phyloP scores from a whole-genome alignment of 73 alveolate genomes.

The Tetrahymena malaccensis region DNA sequence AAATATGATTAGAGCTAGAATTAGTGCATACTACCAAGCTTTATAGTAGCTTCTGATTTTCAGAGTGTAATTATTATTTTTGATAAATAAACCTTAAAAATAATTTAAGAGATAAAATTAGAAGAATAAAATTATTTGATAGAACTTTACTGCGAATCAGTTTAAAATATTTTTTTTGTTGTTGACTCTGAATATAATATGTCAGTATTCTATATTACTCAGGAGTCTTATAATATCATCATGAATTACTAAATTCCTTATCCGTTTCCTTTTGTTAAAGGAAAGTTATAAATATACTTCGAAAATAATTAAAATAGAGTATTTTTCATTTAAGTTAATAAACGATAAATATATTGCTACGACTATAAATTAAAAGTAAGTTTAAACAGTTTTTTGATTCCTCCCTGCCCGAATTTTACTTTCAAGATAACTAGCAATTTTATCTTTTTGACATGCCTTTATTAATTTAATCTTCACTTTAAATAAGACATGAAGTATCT shows the following conservation, averaged over 20 bases:
- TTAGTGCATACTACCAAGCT: neutral
- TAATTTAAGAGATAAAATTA: neutral
- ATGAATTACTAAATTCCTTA: neutral
- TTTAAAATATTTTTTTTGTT: neutral
- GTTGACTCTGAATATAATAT: neutral
- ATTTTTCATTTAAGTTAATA: neutral
- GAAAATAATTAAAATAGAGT: neutral
- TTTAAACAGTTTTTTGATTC: neutral
- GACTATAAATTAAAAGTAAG: neutral
- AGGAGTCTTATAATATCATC: neutral
- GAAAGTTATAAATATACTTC: neutral
- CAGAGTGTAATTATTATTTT: neutral
- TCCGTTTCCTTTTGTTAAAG: neutral
- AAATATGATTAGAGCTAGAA: neutral
- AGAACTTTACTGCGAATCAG: neutral
- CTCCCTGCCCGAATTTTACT: neutral
- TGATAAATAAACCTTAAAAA: neutral
- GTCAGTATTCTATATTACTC: neutral
- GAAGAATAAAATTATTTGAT: neutral
- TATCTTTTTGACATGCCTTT: neutral
- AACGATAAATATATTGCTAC: neutral
- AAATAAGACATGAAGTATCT: neutral
- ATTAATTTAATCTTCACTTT: neutral
- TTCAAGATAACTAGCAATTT: neutral
- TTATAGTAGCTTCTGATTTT: neutral